Conservation (phyloP, 2,329 filamentous ascomycete genomes). For the Aspergillus sp. region DNA sequence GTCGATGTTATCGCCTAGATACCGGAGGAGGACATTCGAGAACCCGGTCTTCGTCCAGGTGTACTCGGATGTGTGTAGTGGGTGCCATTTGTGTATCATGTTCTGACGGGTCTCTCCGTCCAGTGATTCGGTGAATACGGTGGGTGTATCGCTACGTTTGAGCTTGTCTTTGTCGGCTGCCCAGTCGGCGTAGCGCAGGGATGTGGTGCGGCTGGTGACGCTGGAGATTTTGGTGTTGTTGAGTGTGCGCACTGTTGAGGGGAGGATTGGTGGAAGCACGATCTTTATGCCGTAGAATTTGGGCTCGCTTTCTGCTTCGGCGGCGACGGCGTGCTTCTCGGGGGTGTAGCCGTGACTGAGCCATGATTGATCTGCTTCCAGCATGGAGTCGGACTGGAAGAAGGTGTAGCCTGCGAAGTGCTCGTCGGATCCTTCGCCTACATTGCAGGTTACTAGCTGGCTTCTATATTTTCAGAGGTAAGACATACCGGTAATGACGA, state of each 20-base stretch:
- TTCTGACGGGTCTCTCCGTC: not conserved
- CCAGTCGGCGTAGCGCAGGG: constrained; percentile 37
- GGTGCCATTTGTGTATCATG: constrained; percentile 36
- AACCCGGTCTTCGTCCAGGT: constrained; percentile 8
- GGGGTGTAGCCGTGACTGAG: not conserved
- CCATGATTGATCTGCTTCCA: constrained; percentile 47
- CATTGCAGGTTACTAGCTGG: not conserved
- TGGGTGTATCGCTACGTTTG: constrained; percentile 13
- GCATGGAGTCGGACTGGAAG: constrained; percentile 49
- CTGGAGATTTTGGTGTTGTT: constrained; percentile 40
- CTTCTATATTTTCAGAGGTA: too few relatives aligned
- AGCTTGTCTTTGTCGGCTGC: constrained; percentile 20
- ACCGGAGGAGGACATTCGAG: constrained; percentile 15
- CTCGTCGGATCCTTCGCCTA: constrained; percentile 55
- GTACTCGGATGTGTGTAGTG: constrained; percentile 26
- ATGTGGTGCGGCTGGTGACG: constrained; percentile 33
- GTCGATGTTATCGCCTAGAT: constrained; percentile 18
- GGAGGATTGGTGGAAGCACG: constrained; percentile 7
- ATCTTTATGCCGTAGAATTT: not conserved
- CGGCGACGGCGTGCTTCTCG: not conserved
- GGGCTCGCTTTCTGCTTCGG: not conserved
- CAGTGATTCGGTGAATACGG: constrained; percentile 6
- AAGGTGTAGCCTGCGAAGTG: constrained; percentile 54
- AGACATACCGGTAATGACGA: constrained; percentile 49
- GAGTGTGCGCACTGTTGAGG: constrained; percentile 32